phyloP scores from a whole-genome alignment of 23 red algal species.

The Gracilaria caudata region DNA sequence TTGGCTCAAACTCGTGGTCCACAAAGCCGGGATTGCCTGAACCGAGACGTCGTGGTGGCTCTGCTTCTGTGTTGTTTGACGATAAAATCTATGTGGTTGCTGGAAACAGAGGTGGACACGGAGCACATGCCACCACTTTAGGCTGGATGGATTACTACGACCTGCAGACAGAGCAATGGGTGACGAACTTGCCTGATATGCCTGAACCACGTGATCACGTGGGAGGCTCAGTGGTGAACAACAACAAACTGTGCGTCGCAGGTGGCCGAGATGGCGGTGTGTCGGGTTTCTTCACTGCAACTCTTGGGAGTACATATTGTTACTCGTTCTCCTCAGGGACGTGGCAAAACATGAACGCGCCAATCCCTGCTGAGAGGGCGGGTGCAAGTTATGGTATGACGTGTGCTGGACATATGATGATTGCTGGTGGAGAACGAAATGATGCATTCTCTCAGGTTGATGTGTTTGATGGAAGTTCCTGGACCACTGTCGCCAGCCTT shows the following conservation, averaged over 20 bases:
- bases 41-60: conserved; percentile 36
- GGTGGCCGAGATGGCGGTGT: conserved; percentile 60
- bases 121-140: conserved; percentile 20
- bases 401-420: conserved; percentile 51
- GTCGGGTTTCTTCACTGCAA: conserved; percentile 42
- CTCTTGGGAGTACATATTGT: conserved; percentile 15
- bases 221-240: conserved; percentile 41
- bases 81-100: conserved; percentile 63
- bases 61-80: conserved; percentile 55
- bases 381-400: conserved; percentile 38
- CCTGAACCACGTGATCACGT: conserved; percentile 63
- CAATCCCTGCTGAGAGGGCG: conserved; percentile 30
- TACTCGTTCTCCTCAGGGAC: conserved; percentile 32
- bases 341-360: conserved; percentile 56
- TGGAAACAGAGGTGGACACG: conserved; percentile 73
- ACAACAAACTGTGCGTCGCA: conserved; percentile 58
- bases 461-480: conserved; percentile 39
- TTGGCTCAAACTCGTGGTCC: conserved; percentile 34
- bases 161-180: conserved; percentile 20
- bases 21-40: conserved; percentile 25
- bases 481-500: conserved; percentile 22
- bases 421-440: conserved; percentile 69
- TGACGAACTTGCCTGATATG: conserved; percentile 25
- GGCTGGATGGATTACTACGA: conserved; percentile 76
- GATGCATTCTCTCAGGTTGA: conserved; percentile 52